phyloP scores from a whole-genome alignment of 345 rosid species.

The Citropsis articulata region DNA sequence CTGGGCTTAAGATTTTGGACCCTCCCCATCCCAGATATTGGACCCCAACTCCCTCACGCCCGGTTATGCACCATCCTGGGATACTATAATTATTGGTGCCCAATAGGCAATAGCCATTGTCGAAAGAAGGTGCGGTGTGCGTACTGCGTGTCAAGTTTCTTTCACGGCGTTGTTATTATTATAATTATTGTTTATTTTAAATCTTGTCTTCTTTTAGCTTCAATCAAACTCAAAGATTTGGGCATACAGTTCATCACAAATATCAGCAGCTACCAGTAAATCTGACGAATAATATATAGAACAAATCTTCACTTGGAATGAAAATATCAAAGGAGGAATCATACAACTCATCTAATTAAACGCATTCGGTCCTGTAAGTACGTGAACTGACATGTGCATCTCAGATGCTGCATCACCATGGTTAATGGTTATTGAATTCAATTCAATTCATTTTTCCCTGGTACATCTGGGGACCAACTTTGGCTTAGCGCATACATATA shows the following conservation, averaged over 20 bases:
- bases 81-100: no score
- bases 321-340: background rate
- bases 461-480: constrained; percentile 26
- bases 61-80: no score
- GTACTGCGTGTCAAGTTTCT: no score
- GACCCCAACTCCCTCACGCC: background rate
- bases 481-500: no score
- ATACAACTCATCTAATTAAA: background rate
- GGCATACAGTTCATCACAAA: background rate
- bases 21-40: background rate
- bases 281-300: background rate
- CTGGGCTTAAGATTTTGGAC: background rate
- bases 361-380: background rate
- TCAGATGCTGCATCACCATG: background rate
- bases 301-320: background rate
- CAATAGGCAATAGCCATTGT: no score
- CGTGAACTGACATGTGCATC: background rate
- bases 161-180: no score
- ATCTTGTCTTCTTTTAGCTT: background rate
- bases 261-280: no score
- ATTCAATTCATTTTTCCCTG: background rate
- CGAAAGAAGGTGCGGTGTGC: no score
- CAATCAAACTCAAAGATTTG: background rate
- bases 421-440: background rate
- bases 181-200: no score